phyloP scores from a whole-genome alignment of 768 basidiomycete species.

The Mycena maculata region DNA sequence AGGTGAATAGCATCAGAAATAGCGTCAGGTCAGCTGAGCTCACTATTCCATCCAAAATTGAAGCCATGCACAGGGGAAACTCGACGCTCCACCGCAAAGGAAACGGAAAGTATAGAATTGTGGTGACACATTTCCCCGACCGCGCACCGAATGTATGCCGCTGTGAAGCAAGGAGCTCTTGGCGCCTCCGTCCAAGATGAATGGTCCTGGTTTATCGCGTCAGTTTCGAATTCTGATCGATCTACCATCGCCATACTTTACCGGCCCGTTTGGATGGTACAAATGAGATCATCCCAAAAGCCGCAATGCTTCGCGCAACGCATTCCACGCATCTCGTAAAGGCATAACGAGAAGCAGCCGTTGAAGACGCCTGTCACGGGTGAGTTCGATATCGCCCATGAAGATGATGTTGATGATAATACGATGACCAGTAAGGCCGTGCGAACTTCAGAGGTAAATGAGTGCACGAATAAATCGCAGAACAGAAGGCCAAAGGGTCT shows the following conservation, averaged over 20 bases:
- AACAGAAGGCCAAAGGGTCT: neutral
- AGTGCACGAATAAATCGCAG: too few relatives aligned
- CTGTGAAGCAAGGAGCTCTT: constrained; percentile 10
- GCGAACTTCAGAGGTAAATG: too few relatives aligned
- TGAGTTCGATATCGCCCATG: too few relatives aligned
- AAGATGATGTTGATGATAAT: too few relatives aligned
- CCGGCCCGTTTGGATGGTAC: too few relatives aligned
- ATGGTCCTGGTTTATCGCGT: constrained; percentile 10
- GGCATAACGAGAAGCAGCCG: too few relatives aligned
- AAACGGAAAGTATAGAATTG: constrained; percentile 2
- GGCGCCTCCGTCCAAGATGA: neutral
- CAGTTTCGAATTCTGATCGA: constrained; percentile 6
- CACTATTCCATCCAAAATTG: constrained; percentile 4
- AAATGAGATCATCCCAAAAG: too few relatives aligned
- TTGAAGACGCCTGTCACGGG: too few relatives aligned
- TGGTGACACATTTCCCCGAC: constrained; percentile 10
- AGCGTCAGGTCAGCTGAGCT: neutral
- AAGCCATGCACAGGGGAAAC: neutral
- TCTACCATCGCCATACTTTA: constrained; percentile 1
- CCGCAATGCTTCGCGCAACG: too few relatives aligned
- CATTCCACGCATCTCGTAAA: too few relatives aligned
- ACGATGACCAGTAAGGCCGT: too few relatives aligned
- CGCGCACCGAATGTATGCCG: constrained; percentile 13
- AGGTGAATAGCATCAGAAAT: constrained; percentile 8
- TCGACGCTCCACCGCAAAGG: neutral